Evolutionary conservation across 2,329 filamentous ascomycete genomes (phyloP).

Genomic region (Pseudophaeomoniella oleicola): DNA sequence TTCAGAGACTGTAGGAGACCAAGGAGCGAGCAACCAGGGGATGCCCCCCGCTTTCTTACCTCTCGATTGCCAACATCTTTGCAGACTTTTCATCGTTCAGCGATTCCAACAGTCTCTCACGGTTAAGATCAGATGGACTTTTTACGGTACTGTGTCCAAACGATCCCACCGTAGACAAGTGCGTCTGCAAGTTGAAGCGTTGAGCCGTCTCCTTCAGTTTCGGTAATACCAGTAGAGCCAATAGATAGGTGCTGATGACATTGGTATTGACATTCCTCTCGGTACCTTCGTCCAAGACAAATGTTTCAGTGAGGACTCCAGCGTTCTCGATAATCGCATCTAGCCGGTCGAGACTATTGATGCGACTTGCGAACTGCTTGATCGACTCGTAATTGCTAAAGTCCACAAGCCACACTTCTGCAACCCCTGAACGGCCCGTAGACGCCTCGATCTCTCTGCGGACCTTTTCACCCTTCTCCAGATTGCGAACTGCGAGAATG

Average conservation of each 20-base stretch:
- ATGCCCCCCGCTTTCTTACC: no score
- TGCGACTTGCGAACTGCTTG: conserved; percentile 18
- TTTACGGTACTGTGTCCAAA: neutral
- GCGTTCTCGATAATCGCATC: conserved; percentile 27
- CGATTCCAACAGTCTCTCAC: neutral
- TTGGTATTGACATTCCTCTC: conserved; percentile 15
- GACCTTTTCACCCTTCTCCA: conserved; percentile 27
- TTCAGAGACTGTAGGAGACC: no score
- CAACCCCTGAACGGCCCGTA: neutral
- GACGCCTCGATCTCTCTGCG: conserved; percentile 16
- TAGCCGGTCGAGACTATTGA: conserved; percentile 16
- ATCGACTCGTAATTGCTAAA: conserved; percentile 21
- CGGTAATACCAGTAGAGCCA: conserved; percentile 11
- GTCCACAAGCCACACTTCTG: conserved; percentile 20
- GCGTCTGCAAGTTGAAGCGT: conserved; percentile 14
- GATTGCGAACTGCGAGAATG: conserved; percentile 26
- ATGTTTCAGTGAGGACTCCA: conserved; percentile 23
- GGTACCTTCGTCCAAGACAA: conserved; percentile 12
- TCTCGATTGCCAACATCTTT: neutral
- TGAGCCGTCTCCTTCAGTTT: conserved; percentile 26
- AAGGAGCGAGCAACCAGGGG: no score
- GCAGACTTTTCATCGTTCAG: neutral
- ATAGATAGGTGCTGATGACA: conserved; percentile 13
- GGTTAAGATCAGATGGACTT: neutral
- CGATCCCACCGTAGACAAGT: conserved; percentile 15